Evolutionary conservation across 2,329 filamentous ascomycete species (phyloP).

Genomic region (Venturiaceae sp.): DNA sequence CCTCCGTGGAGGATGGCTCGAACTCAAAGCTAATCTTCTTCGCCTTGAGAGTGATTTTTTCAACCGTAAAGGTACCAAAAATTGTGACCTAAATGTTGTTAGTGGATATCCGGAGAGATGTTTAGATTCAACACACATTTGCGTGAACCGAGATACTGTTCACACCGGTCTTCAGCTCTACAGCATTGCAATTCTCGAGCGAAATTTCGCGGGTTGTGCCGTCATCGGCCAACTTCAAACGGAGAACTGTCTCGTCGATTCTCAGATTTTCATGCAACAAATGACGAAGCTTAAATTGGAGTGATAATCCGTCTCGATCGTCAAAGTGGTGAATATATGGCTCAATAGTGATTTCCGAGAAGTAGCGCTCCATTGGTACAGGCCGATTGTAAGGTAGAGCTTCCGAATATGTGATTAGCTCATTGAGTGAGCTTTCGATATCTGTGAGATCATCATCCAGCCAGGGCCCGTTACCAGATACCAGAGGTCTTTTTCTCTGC

Average conservation of each 20-base stretch:
- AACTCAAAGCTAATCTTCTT: slow-evolving; percentile 57
- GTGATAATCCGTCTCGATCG: slow-evolving; percentile 63
- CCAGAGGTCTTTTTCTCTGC: slow-evolving; percentile 3
- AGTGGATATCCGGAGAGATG: slow-evolving; percentile 24
- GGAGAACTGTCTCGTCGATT: slow-evolving; percentile 55
- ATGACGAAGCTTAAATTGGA: slow-evolving; percentile 60
- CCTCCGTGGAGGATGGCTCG: slow-evolving; percentile 40
- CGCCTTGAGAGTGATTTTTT: slow-evolving; percentile 56
- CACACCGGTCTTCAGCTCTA: slow-evolving; percentile 45
- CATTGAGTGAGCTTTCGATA: slow-evolving; percentile 24
- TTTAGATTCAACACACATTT: slow-evolving; percentile 21
- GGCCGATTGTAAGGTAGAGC: slow-evolving; percentile 51
- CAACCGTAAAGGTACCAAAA: slow-evolving; percentile 65
- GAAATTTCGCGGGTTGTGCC: slow-evolving; percentile 57
- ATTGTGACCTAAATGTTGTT: slow-evolving; percentile 45
- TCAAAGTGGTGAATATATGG: slow-evolving; percentile 60
- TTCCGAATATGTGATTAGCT: slow-evolving; percentile 38
- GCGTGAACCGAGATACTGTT: slow-evolving; percentile 42
- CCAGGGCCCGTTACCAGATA: slow-evolving; percentile 15
- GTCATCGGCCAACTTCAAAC: slow-evolving; percentile 46
- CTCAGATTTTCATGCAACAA: slow-evolving; percentile 61
- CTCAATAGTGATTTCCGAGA: slow-evolving; percentile 58
- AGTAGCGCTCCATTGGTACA: slow-evolving; percentile 64
- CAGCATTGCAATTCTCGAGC: slow-evolving; percentile 41
- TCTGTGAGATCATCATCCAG: slow-evolving; percentile 28